These are phyloP conservation scores for Irpex rosettiformis DNA, from an alignment of 1,284 basidiomycete genomes.

Conservation along the genomic window DNA sequence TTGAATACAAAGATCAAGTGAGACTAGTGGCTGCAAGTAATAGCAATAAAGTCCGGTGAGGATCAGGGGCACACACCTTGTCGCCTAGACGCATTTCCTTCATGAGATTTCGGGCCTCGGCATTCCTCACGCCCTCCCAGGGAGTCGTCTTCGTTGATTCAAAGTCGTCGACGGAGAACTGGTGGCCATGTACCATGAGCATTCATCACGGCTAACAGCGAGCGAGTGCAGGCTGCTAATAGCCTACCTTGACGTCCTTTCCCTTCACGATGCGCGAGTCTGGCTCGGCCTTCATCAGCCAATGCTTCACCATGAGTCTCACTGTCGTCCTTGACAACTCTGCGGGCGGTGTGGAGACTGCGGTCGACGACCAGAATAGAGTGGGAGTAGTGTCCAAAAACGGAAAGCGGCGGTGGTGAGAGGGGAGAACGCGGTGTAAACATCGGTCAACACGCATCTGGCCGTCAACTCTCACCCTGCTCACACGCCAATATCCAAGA, in stretches of 20 bases:
- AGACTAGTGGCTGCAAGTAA: not conserved
- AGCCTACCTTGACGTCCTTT: conserved; percentile 79
- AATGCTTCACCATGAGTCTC: conserved; percentile 38
- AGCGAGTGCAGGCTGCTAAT: not conserved
- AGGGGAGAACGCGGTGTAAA: conserved; percentile 23
- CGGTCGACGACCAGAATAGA: conserved; percentile 1
- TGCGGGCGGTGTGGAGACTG: not conserved
- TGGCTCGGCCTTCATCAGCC: conserved; percentile 93
- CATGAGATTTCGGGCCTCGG: conserved; percentile 91
- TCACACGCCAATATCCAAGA: conserved; percentile 7
- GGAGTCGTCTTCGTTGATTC: conserved; percentile 70
- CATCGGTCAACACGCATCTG: conserved; percentile 29
- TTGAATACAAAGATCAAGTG: not conserved
- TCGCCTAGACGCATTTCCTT: conserved; percentile 87
- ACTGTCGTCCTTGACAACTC: not conserved
- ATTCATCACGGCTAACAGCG: not conserved
- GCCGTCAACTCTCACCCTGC: conserved; percentile 25
- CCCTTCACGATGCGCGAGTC: conserved; percentile 86
- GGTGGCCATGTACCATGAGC: conserved; percentile 10
- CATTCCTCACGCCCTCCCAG: conserved; percentile 93
- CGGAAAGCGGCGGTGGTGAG: conserved; percentile 11
- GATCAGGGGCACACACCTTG: conserved; percentile 44
- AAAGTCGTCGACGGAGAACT: conserved; percentile 93
- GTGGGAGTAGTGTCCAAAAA: conserved; percentile 7
- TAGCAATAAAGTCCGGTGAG: not conserved